A percentile compares a stretch with the other conserved stretches of the same genome.
These are phyloP conservation scores for Dendrobium officinale DNA, from an alignment of 106 monocot genomes.

Conservation along the genomic window DNA sequence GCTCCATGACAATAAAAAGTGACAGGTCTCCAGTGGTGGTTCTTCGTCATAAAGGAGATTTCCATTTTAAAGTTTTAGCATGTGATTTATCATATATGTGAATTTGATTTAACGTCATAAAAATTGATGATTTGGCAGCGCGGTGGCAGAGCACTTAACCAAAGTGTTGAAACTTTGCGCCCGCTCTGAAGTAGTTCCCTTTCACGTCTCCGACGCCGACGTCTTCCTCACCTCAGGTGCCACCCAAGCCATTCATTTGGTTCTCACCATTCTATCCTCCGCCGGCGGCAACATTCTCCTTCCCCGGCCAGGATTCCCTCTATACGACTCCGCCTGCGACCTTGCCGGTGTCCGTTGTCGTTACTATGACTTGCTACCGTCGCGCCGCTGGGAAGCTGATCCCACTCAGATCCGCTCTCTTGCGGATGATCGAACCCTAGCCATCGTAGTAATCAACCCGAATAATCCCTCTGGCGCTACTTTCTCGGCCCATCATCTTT, in stretches of 20 bases:
- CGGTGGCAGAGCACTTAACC: slow-evolving; percentile 26
- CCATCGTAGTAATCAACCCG: slow-evolving; percentile 79
- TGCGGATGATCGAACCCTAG: slow-evolving; percentile 46
- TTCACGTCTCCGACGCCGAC: slow-evolving; percentile 27
- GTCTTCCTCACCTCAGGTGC: slow-evolving; percentile 78
- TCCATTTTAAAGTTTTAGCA: too few species aligned
- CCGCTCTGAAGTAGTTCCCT: neutral
- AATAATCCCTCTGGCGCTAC: slow-evolving; percentile 86
- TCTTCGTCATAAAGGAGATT: too few species aligned
- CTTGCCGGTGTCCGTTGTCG: slow-evolving; percentile 49
- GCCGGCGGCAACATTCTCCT: slow-evolving; percentile 68
- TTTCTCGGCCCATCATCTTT: slow-evolving; percentile 57
- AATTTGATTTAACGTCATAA: neutral
- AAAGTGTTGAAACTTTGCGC: neutral
- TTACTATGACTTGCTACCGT: slow-evolving; percentile 76
- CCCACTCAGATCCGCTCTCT: slow-evolving; percentile 34
- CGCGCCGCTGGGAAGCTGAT: slow-evolving; percentile 52
- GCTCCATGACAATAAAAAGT: too few species aligned
- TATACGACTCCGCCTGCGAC: slow-evolving; percentile 70
- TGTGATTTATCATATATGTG: too few species aligned
- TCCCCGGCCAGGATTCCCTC: slow-evolving; percentile 81
- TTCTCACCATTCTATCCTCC: slow-evolving; percentile 38
- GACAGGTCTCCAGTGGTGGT: too few species aligned
- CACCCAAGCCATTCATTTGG: slow-evolving; percentile 62
- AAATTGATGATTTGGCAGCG: neutral